Percentiles rank a stretch among this genome's conserved stretches.
These are phyloP conservation scores for Fabrea salina DNA, from an alignment of 169 alveolate species.

Conservation along the genomic window DNA sequence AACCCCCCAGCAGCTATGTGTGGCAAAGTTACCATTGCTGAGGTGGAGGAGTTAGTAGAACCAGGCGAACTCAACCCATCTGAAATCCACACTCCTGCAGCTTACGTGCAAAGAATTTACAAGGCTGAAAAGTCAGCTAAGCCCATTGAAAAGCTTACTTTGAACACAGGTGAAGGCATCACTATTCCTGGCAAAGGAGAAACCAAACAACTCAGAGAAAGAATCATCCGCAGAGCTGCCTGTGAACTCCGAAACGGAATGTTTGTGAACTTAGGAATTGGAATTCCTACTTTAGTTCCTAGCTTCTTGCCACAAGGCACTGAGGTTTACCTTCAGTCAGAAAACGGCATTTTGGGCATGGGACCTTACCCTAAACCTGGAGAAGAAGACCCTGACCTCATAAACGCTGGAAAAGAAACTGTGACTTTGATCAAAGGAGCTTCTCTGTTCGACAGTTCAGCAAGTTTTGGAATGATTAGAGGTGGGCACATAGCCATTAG, in stretches of 20 bases:
- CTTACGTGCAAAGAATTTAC: conserved; percentile 59
- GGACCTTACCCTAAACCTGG: conserved; percentile 70
- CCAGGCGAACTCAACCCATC: conserved; percentile 67
- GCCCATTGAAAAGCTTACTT: conserved; percentile 53
- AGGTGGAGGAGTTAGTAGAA: conserved; percentile 71
- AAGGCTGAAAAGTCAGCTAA: conserved; percentile 50
- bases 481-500: conserved; percentile 75
- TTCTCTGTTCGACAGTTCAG: conserved; percentile 43
- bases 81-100: conserved; percentile 60
- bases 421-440: conserved; percentile 61
- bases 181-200: neutral
- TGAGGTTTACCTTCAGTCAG: conserved; percentile 53
- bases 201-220: conserved; percentile 37
- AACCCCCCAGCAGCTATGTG: conserved; percentile 62
- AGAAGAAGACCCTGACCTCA: conserved; percentile 66
- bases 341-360: conserved; percentile 69
- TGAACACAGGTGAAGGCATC: conserved; percentile 13
- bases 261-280: conserved; percentile 75
- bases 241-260: conserved; percentile 57
- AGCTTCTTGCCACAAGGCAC: conserved; percentile 42
- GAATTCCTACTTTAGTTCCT: conserved; percentile 69
- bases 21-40: conserved; percentile 62
- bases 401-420: conserved; percentile 77
- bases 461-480: conserved; percentile 66
- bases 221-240: conserved; percentile 66